A percentile compares a stretch with the other conserved stretches of the same genome.
Conservation (phyloP, 371 early-diverging fungal species). For the Caulochytrium protostelioides region DNA sequence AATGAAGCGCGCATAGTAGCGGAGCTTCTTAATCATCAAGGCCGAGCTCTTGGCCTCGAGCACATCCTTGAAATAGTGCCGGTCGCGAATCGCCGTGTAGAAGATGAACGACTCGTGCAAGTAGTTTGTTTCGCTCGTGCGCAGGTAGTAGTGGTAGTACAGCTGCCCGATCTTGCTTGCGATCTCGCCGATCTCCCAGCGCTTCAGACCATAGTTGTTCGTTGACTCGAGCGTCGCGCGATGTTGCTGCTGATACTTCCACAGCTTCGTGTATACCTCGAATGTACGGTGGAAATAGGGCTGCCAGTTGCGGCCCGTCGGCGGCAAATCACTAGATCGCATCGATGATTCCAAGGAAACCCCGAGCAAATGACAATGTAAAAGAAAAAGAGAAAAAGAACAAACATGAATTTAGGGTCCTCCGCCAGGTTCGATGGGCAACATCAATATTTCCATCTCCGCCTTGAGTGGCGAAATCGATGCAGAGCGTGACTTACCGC, state of each 20-base stretch:
- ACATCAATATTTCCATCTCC: conserved; percentile 7
- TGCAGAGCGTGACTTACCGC: conserved; percentile 27
- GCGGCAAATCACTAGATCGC: conserved; percentile 23
- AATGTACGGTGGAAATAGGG: conserved; percentile 87
- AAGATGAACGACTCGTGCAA: conserved; percentile 78
- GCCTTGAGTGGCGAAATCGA: conserved; percentile 54
- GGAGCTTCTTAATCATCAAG: conserved; percentile 80
- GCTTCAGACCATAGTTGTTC: conserved; percentile 75
- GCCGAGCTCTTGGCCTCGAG: conserved; percentile 65
- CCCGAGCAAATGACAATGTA: too few relatives aligned
- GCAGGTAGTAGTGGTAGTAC: conserved; percentile 41
- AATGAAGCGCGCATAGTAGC: conserved; percentile 88
- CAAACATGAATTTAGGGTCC: too few relatives aligned
- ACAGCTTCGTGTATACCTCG: conserved; percentile 85
- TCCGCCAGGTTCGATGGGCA: conserved; percentile 5
- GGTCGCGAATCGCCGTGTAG: conserved; percentile 84
- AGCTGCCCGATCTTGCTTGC: conserved; percentile 88
- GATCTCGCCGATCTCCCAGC: conserved; percentile 94
- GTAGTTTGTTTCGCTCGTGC: conserved; percentile 89
- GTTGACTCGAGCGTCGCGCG: conserved; percentile 56
- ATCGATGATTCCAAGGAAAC: too few relatives aligned
- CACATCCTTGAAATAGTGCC: conserved; percentile 81
- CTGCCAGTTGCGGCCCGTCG: conserved; percentile 33
- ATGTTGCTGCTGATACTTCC: conserved; percentile 89
- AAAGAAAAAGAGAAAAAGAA: too few relatives aligned